Base-by-base conservation (phyloP, 2,329 filamentous ascomycete genomes). In the Fusarium fujikuroi region DNA sequence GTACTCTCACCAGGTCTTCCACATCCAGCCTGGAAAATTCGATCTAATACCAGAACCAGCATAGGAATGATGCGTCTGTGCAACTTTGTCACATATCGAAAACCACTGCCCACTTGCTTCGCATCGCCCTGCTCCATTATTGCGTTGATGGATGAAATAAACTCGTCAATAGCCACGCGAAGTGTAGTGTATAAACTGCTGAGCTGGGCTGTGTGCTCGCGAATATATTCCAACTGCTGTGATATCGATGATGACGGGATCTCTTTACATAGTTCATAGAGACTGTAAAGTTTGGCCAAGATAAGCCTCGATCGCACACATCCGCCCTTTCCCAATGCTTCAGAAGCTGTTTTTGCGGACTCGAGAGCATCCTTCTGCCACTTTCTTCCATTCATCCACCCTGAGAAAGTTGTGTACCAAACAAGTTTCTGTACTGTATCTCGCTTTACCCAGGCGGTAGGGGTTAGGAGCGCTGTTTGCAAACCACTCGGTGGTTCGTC, bases 31-130 rank as follows among this genome's bases (percentile, higher is more conserved):
- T 76, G 16, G 40, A 80, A 54, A 77, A 56, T 54, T 37, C 72
- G 25, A 42, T 70, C 74, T 11, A 80, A 43, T 7, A 73, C 30
- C 12, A 79, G 37, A 21, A 79, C 64, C 11, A 79, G 57, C 62
- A 78, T 71, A 7, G 79, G 79, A 9, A 80, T 73, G 18, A 80
- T 73, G 16, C 50, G 69, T 14, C 28, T 53, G 34, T 60, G 63
- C 12, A 80, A 46, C 18, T 60, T 66, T 4, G 49, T 34, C 18
- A 76, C 49, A 12, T 39, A 67, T 39, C 19, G 34, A 21, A 19
- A 54, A 30, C 69, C 68, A 4, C 30, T 14, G 21, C 25, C 36
- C 21, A 49, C 39, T 30, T 59, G 40, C 12, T 36, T 23, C 23
- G 30, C 7, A 8, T 39, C 30, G 10, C 23, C 54, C 21, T 42